A percentile compares a stretch with the other conserved stretches of the same genome.
Evolutionary conservation across 1,284 basidiomycete genomes (phyloP).

Genomic region (Calocybe gambosa): DNA sequence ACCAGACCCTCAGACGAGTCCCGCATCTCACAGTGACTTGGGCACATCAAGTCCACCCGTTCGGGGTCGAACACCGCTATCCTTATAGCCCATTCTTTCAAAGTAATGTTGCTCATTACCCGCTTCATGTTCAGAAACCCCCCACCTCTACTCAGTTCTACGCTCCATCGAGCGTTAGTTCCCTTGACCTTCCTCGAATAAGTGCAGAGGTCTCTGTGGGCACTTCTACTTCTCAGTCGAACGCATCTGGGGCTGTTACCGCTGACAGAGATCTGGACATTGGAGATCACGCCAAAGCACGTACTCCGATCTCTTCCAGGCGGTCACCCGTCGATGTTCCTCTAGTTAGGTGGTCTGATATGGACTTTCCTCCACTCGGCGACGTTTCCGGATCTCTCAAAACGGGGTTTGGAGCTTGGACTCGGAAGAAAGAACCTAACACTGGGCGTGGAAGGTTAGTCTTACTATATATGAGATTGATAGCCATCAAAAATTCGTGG

Average conservation of each 20-base stretch:
- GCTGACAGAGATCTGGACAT: constrained; percentile 4
- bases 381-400: constrained; percentile 20
- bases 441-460: constrained; percentile 11
- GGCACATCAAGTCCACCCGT: constrained; percentile 51
- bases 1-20: constrained; percentile 58
- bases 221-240: constrained; percentile 2
- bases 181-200: constrained; percentile 8
- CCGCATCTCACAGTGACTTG: constrained; percentile 71
- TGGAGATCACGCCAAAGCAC: constrained; percentile 4
- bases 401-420: constrained; percentile 24
- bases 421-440: constrained; percentile 17
- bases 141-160: constrained; percentile 1
- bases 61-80: constrained; percentile 19
- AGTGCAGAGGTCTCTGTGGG: not conserved
- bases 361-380: constrained; percentile 37
- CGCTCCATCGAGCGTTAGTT: constrained; percentile 3
- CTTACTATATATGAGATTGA: not conserved
- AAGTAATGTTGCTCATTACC: constrained; percentile 19
- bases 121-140: constrained; percentile 19
- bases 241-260: not conserved
- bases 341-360: constrained; percentile 30
- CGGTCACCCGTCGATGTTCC: not conserved
- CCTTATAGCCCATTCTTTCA: constrained; percentile 14
- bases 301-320: constrained; percentile 1
- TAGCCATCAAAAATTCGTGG: not conserved